Base-by-base conservation (phyloP, 805 yeast genomes). In the Kazachstania viticola region DNA sequence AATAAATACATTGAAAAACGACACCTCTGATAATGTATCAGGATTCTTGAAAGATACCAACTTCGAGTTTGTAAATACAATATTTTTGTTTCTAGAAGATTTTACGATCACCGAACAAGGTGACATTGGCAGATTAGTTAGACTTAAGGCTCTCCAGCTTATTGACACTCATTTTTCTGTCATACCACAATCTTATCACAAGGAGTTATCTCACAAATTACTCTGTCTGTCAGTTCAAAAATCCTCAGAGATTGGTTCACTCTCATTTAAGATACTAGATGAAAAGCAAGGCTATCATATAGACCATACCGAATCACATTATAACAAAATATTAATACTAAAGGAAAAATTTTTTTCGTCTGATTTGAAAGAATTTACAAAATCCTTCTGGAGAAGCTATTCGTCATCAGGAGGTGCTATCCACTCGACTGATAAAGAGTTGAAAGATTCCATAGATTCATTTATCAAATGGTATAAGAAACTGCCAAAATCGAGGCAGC, bases 71-170 rank as follows among this genome's bases (percentile, higher is more conserved):
- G 5, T 17, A 14, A 17, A 26, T n/a, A 9, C 15, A n/a, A 12
- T 28, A 13, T n/a, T 14, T 12, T 16, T 15, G 2, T 67, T 71
- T 21, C 53, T 88, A 11, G 76, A 78, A 39, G 95, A 87, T 45
- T 84, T 85, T 50, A 72, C 94, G 0, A 58, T 69, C 2, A 80
- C 88, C 0, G 71, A 72, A 17, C 79, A 82, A 46, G 97, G 97
- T 8, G 97, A 87, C 57, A 87, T 85, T n/a, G 97, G 97, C 2
- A 71, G 82, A 29, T 68, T 73, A 44, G 69, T 84, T 1, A 60
- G 97, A 29, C 40, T 49, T 1, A 65, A 76, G 0, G 61, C 76
- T 1, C 49, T 79, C 2, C 23, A 42, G 5, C 44, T 73, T 3
- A 50, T 76, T 1, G 31, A 38, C 0, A 26, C 41, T 1, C 62